Evolutionary conservation across 1,139 yeast species (phyloP).

Genomic region (Geotrichum aggregatum): DNA sequence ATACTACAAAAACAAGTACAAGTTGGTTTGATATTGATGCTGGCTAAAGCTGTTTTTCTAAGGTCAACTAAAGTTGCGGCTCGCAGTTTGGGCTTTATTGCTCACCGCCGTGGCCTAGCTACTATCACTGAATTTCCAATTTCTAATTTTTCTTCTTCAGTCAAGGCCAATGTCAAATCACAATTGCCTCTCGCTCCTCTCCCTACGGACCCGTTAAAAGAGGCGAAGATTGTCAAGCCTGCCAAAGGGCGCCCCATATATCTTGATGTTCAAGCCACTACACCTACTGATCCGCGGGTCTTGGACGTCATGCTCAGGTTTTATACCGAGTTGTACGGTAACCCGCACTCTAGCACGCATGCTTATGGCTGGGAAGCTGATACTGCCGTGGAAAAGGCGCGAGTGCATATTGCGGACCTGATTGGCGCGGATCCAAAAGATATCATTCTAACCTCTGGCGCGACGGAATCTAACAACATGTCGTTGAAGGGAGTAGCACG

Average conservation of each 20-base stretch:
- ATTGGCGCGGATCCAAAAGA: constrained; percentile 95
- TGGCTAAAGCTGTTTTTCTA: background rate
- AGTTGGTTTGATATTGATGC: background rate
- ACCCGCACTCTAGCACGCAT: constrained; percentile 85
- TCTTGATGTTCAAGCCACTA: constrained; percentile 94
- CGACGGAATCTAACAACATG: constrained; percentile 95
- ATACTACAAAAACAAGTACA: background rate
- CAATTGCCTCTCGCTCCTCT: too few species aligned
- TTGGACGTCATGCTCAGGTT: constrained; percentile 88
- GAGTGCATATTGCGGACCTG: constrained; percentile 72
- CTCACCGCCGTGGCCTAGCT: too few species aligned
- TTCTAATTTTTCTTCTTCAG: too few species aligned
- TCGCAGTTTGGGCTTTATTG: too few species aligned
- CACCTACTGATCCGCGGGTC: constrained; percentile 96
- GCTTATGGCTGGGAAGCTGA: constrained; percentile 99
- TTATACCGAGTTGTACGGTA: constrained; percentile 94
- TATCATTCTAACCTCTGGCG: constrained; percentile 94
- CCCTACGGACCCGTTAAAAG: too few species aligned
- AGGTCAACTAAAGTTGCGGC: background rate
- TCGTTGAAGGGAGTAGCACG: constrained; percentile 92
- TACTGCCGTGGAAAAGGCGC: constrained; percentile 80
- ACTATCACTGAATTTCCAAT: too few species aligned
- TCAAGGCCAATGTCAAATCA: too few species aligned
- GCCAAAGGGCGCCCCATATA: constrained; percentile 66
- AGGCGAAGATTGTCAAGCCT: background rate